These are phyloP conservation scores for Smallanthus sonchifolius DNA, from an alignment of 129 eudicot genomes.

Conservation along the genomic window DNA sequence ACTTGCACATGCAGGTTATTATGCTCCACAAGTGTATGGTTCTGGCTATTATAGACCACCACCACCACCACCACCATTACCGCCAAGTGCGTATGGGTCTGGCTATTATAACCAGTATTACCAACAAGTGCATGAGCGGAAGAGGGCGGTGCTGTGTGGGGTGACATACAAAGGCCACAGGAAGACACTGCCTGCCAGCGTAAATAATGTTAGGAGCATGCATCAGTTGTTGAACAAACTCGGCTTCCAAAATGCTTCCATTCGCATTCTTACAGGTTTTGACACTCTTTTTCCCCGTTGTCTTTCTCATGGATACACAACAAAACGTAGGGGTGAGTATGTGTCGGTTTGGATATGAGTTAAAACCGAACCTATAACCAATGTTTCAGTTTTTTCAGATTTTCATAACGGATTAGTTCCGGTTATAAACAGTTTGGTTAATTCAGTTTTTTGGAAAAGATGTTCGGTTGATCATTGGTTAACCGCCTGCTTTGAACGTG, in stretches of 20 bases:
- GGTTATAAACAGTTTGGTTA: too few species aligned
- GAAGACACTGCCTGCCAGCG: constrained; percentile 51
- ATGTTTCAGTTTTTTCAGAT: too few species aligned
- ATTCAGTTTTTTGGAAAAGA: too few species aligned
- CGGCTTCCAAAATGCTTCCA: constrained; percentile 52
- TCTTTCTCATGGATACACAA: too few species aligned
- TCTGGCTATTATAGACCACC: constrained; percentile 10
- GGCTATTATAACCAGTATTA: constrained; percentile 18
- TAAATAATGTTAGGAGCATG: constrained; percentile 48
- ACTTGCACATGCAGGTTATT: constrained; percentile 10
- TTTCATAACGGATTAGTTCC: too few species aligned
- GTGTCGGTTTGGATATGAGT: too few species aligned
- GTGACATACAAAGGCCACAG: constrained; percentile 61
- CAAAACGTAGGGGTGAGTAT: too few species aligned
- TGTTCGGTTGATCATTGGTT: too few species aligned
- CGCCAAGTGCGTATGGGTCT: background rate
- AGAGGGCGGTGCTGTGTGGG: constrained; percentile 65
- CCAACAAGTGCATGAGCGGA: constrained; percentile 45
- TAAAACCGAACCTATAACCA: too few species aligned
- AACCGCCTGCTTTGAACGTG: too few species aligned
- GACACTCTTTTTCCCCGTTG: background rate
- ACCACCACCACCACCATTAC: constrained; percentile 5
- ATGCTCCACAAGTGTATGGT: constrained; percentile 12
- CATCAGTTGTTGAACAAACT: constrained; percentile 36
- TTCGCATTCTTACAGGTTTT: constrained; percentile 64